Base-by-base conservation (phyloP, 345 rosid species). In the Citrus inodora region DNA sequence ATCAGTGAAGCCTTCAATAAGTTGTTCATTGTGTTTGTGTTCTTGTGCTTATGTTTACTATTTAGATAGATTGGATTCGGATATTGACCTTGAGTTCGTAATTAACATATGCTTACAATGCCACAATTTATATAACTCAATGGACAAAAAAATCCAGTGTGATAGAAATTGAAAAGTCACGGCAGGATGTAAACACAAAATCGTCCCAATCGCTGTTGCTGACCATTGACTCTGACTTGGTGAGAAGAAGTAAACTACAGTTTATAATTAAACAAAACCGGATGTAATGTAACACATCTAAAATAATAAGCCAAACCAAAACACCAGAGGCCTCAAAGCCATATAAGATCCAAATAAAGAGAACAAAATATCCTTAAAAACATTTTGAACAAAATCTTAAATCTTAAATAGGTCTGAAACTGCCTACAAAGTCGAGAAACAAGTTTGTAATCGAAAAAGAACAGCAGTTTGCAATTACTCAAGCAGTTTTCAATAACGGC, bases 401-500 rank as follows among this genome's bases (percentile, higher is more conserved):
- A 83, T 67, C 78, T 80, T 37, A 80, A 77, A 70, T 27, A 67
- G 48, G 58, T 79, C 74, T 67, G 6, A 37, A 63, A 63, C 30
- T 59, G 71, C 75, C 79, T 80, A 80, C 51, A 17, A 61, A 48
- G 68, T 48, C 42, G 46, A 33, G 60, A 70, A 51, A 59, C 71
- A 76, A 59, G 62, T 53, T 37, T 68, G 37, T 55, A 13, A n/a
- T 53, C 17, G 56, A 40, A 62, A 37, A 19, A 46, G 1, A 32
- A 37, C 67, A 67, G 8, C 56, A 56, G 16, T 28, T 33, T 1
- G 24, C 60, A 40, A 80, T 56, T 53, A 51, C 62, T 53, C 62
- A 53, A 9, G 27, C 69, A 22, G 55, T 66, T 42, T 74, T 89
- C 51, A 87, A 84, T 83, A 91, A 81, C 98, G 98, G 22, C 97